Evolutionary conservation across 2,329 filamentous ascomycete species (phyloP).

Genomic region (Thelonectria blattea): DNA sequence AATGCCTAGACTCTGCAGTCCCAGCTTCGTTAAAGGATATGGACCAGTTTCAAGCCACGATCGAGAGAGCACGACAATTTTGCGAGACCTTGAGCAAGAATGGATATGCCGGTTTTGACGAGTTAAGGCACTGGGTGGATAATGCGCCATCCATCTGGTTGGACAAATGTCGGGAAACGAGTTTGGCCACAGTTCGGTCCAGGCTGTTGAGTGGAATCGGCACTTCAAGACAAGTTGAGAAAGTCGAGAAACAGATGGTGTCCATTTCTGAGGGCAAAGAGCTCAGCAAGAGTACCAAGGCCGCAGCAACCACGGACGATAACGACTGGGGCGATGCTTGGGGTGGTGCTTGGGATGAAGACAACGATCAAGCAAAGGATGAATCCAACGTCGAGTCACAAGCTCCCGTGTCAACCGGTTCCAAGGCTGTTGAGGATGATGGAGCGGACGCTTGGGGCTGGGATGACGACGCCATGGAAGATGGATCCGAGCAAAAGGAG

Average conservation of each 20-base stretch:
- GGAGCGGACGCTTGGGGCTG: conserved; percentile 81
- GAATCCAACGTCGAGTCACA: conserved; percentile 31
- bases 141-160: conserved; percentile 86
- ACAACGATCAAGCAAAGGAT: conserved; percentile 53
- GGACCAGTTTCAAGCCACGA: conserved; percentile 70
- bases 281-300: conserved; percentile 60
- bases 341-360: conserved; percentile 81
- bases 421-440: conserved; percentile 46
- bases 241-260: conserved; percentile 82
- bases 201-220: conserved; percentile 73
- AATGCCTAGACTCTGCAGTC: conserved; percentile 78
- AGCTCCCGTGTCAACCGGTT: conserved; percentile 16
- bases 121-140: conserved; percentile 79
- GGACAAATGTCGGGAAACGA: conserved; percentile 78
- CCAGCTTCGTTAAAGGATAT: conserved; percentile 77
- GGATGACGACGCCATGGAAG: conserved; percentile 63
- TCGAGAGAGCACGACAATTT: conserved; percentile 70
- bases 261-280: conserved; percentile 70
- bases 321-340: conserved; percentile 79
- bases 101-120: conserved; percentile 66
- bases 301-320: conserved; percentile 50
- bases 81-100: conserved; percentile 66
- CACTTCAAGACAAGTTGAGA: conserved; percentile 73
- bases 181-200: conserved; percentile 75
- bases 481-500: conserved; percentile 21